Percentiles rank a stretch among this genome's conserved stretches.
phyloP scores from a whole-genome alignment of 2,329 filamentous ascomycete species.

The Pseudogymnoascus sp. region DNA sequence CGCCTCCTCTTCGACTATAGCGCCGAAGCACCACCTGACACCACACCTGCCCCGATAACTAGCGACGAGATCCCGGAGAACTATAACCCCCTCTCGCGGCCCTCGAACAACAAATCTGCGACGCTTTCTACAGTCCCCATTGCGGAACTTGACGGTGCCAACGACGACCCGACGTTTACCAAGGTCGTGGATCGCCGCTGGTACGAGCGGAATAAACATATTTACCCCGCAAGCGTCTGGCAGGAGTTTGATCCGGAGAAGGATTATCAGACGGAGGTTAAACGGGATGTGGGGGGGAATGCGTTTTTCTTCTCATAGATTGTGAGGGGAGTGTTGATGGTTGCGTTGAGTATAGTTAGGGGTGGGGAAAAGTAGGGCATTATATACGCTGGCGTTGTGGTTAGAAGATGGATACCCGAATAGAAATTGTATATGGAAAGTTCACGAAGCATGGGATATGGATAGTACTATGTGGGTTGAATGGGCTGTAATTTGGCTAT shows the following conservation, averaged over 20 bases:
- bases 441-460: neutral
- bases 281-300: slow-evolving; percentile 82
- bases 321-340: neutral
- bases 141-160: slow-evolving; percentile 60
- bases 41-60: slow-evolving; percentile 6
- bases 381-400: neutral
- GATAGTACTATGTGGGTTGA: neutral
- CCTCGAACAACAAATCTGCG: slow-evolving; percentile 25
- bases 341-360: neutral
- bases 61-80: slow-evolving; percentile 18
- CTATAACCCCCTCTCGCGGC: slow-evolving; percentile 33
- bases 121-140: slow-evolving; percentile 25
- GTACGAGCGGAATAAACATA: slow-evolving; percentile 98
- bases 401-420: neutral
- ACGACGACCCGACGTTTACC: slow-evolving; percentile 70
- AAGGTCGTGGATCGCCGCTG: slow-evolving; percentile 94
- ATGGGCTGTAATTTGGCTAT: neutral
- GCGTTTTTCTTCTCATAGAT: slow-evolving; percentile 71
- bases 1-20: slow-evolving; percentile 69
- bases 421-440: neutral
- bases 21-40: slow-evolving; percentile 35
- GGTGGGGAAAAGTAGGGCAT: neutral
- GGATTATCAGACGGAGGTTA: slow-evolving; percentile 69
- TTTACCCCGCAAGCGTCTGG: slow-evolving; percentile 94
- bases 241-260: slow-evolving; percentile 87